These are phyloP conservation scores for Phytophthora ramorum DNA, from an alignment of 352 stramenopile genomes.

Conservation along the genomic window DNA sequence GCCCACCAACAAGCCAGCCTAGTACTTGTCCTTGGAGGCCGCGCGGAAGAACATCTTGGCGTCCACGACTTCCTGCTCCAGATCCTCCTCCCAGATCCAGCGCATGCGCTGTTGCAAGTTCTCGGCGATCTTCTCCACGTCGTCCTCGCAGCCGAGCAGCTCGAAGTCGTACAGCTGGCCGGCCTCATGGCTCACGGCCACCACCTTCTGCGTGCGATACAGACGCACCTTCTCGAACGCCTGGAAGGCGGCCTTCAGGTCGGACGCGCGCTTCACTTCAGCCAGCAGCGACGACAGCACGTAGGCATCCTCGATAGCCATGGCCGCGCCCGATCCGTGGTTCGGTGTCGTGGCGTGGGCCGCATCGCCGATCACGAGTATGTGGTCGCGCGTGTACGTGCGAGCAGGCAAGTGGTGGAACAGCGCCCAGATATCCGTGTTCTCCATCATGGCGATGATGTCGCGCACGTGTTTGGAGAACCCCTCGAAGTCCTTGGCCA, in stretches of 20 bases:
- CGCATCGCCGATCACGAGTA: slow-evolving; percentile 42
- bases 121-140: slow-evolving; percentile 36
- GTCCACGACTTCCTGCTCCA: slow-evolving; percentile 40
- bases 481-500: slow-evolving; percentile 35
- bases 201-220: slow-evolving; percentile 45
- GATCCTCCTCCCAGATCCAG: slow-evolving; percentile 46
- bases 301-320: slow-evolving; percentile 46
- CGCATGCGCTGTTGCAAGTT: slow-evolving; percentile 40
- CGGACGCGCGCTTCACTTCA: slow-evolving; percentile 27
- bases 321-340: slow-evolving; percentile 38
- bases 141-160: slow-evolving; percentile 32
- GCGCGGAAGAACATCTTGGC: slow-evolving; percentile 32
- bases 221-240: slow-evolving; percentile 47
- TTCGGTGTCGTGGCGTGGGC: slow-evolving; percentile 42
- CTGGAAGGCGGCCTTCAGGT: slow-evolving; percentile 35
- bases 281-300: slow-evolving; percentile 39
- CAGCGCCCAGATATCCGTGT: slow-evolving; percentile 45
- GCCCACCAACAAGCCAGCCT: background rate
- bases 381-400: slow-evolving; percentile 40
- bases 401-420: slow-evolving; percentile 38
- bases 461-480: slow-evolving; percentile 41
- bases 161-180: slow-evolving; percentile 44
- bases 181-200: slow-evolving; percentile 35
- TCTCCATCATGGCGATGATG: slow-evolving; percentile 51
- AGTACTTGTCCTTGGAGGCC: slow-evolving; percentile 21